These are phyloP conservation scores for Medicago arabica DNA, from an alignment of 306 rosid species.

Conservation along the genomic window DNA sequence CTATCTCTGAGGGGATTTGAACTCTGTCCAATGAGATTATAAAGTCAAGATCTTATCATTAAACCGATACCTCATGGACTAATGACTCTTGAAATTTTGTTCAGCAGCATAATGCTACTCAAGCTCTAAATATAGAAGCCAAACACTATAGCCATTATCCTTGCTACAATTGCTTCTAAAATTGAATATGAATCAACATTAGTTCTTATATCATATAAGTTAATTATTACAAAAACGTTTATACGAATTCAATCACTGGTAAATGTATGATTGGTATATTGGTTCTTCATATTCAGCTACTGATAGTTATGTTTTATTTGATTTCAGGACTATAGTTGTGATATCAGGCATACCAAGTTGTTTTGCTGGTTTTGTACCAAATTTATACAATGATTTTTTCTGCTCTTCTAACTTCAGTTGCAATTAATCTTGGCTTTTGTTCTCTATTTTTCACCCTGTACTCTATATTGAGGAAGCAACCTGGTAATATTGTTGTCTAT, in stretches of 20 bases:
- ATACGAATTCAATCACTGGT: neutral
- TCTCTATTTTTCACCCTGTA: constrained; percentile 64
- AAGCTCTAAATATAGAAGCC: too few species aligned
- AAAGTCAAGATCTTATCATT: neutral
- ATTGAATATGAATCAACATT: neutral
- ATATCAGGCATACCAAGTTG: constrained; percentile 33
- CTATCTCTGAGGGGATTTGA: neutral
- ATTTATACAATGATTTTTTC: constrained; percentile 63
- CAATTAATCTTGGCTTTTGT: constrained; percentile 79
- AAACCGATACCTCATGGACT: neutral
- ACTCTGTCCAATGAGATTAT: neutral
- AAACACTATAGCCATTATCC: too few species aligned
- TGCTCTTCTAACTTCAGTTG: constrained; percentile 83
- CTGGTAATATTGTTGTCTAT: constrained; percentile 61
- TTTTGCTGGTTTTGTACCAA: constrained; percentile 42
- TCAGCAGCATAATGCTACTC: too few species aligned
- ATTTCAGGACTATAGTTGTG: constrained; percentile 37
- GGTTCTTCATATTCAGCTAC: constrained; percentile 32
- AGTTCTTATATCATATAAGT: neutral
- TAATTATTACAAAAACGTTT: neutral
- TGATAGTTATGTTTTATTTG: constrained; percentile 29
- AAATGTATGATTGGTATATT: neutral
- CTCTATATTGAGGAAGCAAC: constrained; percentile 71
- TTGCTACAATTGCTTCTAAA: neutral
- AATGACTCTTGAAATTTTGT: too few species aligned